Evolutionary conservation across 2,329 filamentous ascomycete species (phyloP).

Genomic region (Curvularia sp.): DNA sequence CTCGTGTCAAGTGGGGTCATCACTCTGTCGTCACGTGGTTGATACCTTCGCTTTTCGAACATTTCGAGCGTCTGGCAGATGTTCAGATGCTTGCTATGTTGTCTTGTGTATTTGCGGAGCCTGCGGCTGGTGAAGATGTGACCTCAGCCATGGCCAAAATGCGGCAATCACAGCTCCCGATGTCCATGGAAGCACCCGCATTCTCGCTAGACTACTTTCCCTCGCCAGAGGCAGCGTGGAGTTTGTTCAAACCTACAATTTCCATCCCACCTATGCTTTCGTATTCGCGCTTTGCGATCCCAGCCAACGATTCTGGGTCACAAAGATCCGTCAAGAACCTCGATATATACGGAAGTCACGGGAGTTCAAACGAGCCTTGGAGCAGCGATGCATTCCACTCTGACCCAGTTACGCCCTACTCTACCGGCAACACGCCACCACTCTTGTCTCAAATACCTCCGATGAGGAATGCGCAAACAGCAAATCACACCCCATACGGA

Average conservation of each 20-base stretch:
- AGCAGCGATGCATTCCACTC: slow-evolving; percentile 51
- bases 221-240: slow-evolving; percentile 54
- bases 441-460: slow-evolving; percentile 52
- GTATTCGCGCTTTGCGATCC: slow-evolving; percentile 42
- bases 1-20: slow-evolving; percentile 63
- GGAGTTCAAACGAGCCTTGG: slow-evolving; percentile 61
- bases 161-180: slow-evolving; percentile 48
- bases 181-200: slow-evolving; percentile 53
- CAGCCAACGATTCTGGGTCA: slow-evolving; percentile 43
- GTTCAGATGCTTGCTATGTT: slow-evolving; percentile 72
- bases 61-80: slow-evolving; percentile 68
- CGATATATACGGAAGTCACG: slow-evolving; percentile 57
- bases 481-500: slow-evolving; percentile 52
- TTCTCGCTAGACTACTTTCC: slow-evolving; percentile 59
- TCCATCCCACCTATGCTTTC: slow-evolving; percentile 44
- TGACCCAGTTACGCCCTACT: slow-evolving; percentile 60
- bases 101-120: slow-evolving; percentile 65
- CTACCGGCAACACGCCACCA: slow-evolving; percentile 62
- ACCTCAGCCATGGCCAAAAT: slow-evolving; percentile 49
- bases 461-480: slow-evolving; percentile 44
- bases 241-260: slow-evolving; percentile 50
- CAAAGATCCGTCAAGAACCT: slow-evolving; percentile 40
- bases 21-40: slow-evolving; percentile 66
- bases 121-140: slow-evolving; percentile 53
- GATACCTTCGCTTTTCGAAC: slow-evolving; percentile 63